A percentile compares a stretch with the other conserved stretches of the same genome.
phyloP scores from a whole-genome alignment of 176 grass and related monocot species.

The Aegilops sharonensis region DNA sequence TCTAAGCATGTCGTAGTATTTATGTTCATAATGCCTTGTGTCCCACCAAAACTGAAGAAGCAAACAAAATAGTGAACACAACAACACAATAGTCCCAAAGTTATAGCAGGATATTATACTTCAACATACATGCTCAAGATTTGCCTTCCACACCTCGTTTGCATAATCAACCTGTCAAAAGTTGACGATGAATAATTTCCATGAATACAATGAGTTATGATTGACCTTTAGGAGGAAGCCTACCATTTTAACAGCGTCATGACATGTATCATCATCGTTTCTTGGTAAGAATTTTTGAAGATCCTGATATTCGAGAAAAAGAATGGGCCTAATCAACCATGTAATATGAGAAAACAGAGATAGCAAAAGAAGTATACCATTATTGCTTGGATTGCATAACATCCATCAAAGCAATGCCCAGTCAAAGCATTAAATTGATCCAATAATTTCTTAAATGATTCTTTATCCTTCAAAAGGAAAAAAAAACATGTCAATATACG shows the following conservation, averaged over 20 bases:
- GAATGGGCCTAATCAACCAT: too few relatives aligned
- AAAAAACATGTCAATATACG: background rate
- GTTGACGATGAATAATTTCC: background rate
- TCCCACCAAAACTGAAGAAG: constrained; percentile 7
- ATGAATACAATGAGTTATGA: too few relatives aligned
- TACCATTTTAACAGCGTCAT: constrained; percentile 14
- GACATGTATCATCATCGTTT: background rate
- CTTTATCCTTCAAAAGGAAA: background rate
- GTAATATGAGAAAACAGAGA: background rate
- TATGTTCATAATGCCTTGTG: background rate
- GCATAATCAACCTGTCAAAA: background rate
- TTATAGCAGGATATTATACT: background rate
- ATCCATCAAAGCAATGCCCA: background rate
- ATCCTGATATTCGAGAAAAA: background rate
- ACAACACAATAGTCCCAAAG: background rate
- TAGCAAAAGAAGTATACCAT: background rate
- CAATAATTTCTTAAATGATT: background rate
- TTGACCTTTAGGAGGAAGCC: background rate
- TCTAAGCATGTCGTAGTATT: background rate
- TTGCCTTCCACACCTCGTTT: background rate
- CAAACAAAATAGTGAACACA: background rate
- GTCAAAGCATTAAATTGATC: background rate
- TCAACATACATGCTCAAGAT: constrained; percentile 7
- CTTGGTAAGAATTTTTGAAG: background rate
- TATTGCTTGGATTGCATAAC: constrained; percentile 20